A percentile compares a stretch with the other conserved stretches of the same genome.
Evolutionary conservation across 257 asterid species (phyloP).

Genomic region (Gentiana macrophylla): DNA sequence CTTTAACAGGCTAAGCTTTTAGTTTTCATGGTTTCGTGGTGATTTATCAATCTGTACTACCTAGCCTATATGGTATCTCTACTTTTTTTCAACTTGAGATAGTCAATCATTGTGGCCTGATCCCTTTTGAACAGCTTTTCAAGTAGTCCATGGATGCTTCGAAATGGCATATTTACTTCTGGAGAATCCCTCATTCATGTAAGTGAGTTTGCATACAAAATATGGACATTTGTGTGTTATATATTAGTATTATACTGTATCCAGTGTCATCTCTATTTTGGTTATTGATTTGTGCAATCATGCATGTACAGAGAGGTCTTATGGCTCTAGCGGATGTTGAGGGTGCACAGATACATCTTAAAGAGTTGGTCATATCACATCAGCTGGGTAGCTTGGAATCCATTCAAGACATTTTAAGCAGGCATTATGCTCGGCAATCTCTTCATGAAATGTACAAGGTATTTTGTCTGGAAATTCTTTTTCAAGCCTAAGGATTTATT

Average conservation of each 20-base stretch:
- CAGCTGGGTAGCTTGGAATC: constrained; percentile 98
- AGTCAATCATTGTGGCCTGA: constrained; percentile 5
- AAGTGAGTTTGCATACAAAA: constrained; percentile 19
- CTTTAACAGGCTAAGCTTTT: too few species aligned
- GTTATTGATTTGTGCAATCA: neutral
- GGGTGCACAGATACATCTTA: constrained; percentile 91
- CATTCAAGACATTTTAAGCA: constrained; percentile 68
- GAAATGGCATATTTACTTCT: constrained; percentile 74
- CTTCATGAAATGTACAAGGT: constrained; percentile 98
- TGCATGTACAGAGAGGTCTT: constrained; percentile 63
- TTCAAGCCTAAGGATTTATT: too few species aligned
- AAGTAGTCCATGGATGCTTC: constrained; percentile 93
- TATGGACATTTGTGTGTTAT: neutral
- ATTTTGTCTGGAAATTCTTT: neutral
- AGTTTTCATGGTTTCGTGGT: too few species aligned
- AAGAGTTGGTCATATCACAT: constrained; percentile 66
- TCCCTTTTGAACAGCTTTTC: constrained; percentile 59
- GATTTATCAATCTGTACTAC: neutral
- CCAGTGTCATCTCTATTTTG: constrained; percentile 1
- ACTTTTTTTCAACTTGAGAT: constrained; percentile 5
- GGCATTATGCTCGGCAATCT: constrained; percentile 82
- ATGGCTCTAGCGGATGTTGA: constrained; percentile 99
- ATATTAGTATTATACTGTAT: neutral
- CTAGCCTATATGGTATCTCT: neutral
- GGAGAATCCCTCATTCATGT: constrained; percentile 96